These are phyloP conservation scores for Dendrothele bispora DNA, from an alignment of 768 basidiomycete genomes.

Conservation along the genomic window DNA sequence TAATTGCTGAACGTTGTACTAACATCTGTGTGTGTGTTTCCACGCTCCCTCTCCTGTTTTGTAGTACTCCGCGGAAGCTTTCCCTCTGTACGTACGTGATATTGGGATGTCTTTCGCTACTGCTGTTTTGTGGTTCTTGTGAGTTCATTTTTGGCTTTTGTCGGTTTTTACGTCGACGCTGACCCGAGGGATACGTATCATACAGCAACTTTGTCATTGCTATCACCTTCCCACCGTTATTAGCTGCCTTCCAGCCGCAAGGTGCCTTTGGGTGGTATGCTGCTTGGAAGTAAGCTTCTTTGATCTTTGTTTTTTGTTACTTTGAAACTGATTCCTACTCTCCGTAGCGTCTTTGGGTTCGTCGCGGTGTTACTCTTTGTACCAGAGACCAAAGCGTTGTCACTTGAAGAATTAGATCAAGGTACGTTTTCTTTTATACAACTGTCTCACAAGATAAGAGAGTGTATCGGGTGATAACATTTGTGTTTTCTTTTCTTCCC, in stretches of 20 bases:
- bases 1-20: background rate
- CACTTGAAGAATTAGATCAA: slow-evolving; percentile 66
- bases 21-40: no score
- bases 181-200: no score
- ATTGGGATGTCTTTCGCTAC: slow-evolving; percentile 75
- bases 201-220: slow-evolving; percentile 58
- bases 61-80: slow-evolving; percentile 74
- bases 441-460: no score
- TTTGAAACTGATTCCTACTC: no score
- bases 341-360: slow-evolving; percentile 57
- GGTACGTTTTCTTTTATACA: no score
- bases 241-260: slow-evolving; percentile 61
- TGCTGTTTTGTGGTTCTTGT: slow-evolving; percentile 57
- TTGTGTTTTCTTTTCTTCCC: no score
- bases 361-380: slow-evolving; percentile 61
- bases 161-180: no score
- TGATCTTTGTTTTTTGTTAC: background rate
- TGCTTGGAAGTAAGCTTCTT: slow-evolving; percentile 50
- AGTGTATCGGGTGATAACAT: no score
- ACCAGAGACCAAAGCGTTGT: slow-evolving; percentile 69
- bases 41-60: no score
- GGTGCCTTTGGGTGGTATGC: slow-evolving; percentile 80
- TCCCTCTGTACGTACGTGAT: slow-evolving; percentile 68
- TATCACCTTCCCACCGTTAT: slow-evolving; percentile 69
- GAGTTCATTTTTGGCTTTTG: no score